A percentile compares a stretch with the other conserved stretches of the same genome.
phyloP scores from a whole-genome alignment of 1,139 yeast genomes.

The Protomyces pachydermus region DNA sequence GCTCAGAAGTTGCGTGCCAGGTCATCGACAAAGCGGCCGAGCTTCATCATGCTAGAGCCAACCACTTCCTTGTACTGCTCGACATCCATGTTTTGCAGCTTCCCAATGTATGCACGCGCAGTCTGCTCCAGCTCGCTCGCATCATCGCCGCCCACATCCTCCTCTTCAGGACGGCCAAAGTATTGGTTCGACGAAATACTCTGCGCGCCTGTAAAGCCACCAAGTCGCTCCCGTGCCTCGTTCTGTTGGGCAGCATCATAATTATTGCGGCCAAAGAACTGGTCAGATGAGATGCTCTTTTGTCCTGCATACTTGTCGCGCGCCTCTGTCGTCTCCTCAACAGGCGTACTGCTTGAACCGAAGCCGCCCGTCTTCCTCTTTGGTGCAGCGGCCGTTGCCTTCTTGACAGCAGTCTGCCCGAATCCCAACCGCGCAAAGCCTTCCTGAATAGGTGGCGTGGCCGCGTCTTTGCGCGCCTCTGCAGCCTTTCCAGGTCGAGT shows the following conservation, averaged over 20 bases:
- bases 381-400: slow-evolving; percentile 30
- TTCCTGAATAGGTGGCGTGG: slow-evolving; percentile 55
- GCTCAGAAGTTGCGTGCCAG: slow-evolving; percentile 20
- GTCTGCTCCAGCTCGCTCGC: slow-evolving; percentile 22
- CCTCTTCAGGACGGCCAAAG: slow-evolving; percentile 75
- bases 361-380: slow-evolving; percentile 36
- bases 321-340: slow-evolving; percentile 39
- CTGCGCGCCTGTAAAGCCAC: slow-evolving; percentile 76
- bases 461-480: slow-evolving; percentile 8
- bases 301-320: slow-evolving; percentile 73
- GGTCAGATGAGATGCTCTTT: slow-evolving; percentile 89
- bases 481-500: slow-evolving; percentile 1
- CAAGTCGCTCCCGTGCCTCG: slow-evolving; percentile 75
- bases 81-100: slow-evolving; percentile 16
- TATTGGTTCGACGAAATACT: slow-evolving; percentile 87
- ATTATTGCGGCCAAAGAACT: slow-evolving; percentile 70
- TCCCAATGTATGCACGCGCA: slow-evolving; percentile 21
- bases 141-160: slow-evolving; percentile 37
- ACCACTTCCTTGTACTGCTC: slow-evolving; percentile 20
- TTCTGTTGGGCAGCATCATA: slow-evolving; percentile 71
- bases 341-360: slow-evolving; percentile 39
- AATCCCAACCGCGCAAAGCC: slow-evolving; percentile 75
- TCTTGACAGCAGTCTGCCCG: slow-evolving; percentile 56
- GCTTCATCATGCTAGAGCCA: slow-evolving; percentile 20
- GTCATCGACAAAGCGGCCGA: slow-evolving; percentile 22